A percentile compares a stretch with the other conserved stretches of the same genome.
Evolutionary conservation across 169 alveolate genomes (phyloP).

Genomic region (Haemoproteus tartakovskyi): DNA sequence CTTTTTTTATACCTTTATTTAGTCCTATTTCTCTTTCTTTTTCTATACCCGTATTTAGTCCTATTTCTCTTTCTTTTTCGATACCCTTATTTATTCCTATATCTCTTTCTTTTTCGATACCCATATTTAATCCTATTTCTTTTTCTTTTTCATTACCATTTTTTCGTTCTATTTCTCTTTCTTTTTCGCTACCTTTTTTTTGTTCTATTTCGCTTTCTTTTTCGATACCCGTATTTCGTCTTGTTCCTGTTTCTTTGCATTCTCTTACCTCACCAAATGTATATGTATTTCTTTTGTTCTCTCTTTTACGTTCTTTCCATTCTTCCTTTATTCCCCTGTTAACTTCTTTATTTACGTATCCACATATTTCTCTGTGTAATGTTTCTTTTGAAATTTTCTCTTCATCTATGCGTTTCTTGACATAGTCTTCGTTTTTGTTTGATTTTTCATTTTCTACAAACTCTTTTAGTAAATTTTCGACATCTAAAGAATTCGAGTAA

Average conservation of each 20-base stretch:
- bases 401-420: neutral
- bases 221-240: no score
- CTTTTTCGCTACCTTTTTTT: neutral
- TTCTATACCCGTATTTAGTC: no score
- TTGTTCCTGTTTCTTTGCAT: no score
- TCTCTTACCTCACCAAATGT: no score
- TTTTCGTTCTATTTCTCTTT: neutral
- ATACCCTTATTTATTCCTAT: no score
- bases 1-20: no score
- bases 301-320: neutral
- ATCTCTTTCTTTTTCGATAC: no score
- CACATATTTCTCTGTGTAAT: neutral
- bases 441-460: neutral
- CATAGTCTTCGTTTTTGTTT: neutral
- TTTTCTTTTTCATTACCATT: constrained; percentile 4
- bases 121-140: no score
- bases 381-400: neutral
- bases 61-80: no score
- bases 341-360: neutral
- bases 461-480: neutral
- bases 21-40: no score
- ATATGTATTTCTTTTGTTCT: neutral
- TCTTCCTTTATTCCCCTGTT: neutral
- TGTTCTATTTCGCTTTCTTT: no score
- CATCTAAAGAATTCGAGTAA: constrained; percentile 6